Percentiles rank a stretch among this genome's conserved stretches.
These are phyloP conservation scores for Orbilia ellipsospora DNA, from an alignment of 2,329 filamentous ascomycete genomes.

Conservation along the genomic window DNA sequence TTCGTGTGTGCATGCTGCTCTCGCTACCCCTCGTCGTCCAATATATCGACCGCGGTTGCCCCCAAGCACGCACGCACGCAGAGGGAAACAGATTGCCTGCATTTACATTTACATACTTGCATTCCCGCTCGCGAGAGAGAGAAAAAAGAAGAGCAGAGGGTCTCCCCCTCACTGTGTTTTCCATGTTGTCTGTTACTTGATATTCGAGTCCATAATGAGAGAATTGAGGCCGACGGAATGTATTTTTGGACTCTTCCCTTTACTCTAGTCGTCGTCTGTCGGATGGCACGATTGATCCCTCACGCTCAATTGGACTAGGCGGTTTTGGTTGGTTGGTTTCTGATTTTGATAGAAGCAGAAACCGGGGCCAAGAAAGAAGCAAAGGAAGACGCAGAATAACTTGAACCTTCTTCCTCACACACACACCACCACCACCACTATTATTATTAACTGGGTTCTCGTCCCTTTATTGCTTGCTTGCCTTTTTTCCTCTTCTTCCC, in stretches of 20 bases:
- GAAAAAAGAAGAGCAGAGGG: not conserved
- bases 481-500: constrained; percentile 47
- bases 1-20: constrained; percentile 1
- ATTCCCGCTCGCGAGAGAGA: constrained; percentile 14
- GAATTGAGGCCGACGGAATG: no score
- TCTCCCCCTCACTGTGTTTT: no score
- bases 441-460: not conserved
- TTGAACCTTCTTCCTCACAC: no score
- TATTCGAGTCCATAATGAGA: no score
- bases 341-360: not conserved
- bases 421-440: no score
- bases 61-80: not conserved
- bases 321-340: constrained; percentile 1
- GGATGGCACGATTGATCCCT: not conserved
- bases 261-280: no score
- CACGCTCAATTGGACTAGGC: not conserved
- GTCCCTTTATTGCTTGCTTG: constrained; percentile 3
- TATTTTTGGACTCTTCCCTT: no score
- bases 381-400: not conserved
- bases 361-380: not conserved
- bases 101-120: not conserved
- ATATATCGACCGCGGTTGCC: constrained; percentile 17
- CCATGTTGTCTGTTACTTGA: no score
- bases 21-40: constrained; percentile 33
- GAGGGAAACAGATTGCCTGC: not conserved